A percentile compares a stretch with the other conserved stretches of the same genome.
phyloP scores from a whole-genome alignment of 495 filamentous ascomycete genomes.

The Venustampulla echinocandica region DNA sequence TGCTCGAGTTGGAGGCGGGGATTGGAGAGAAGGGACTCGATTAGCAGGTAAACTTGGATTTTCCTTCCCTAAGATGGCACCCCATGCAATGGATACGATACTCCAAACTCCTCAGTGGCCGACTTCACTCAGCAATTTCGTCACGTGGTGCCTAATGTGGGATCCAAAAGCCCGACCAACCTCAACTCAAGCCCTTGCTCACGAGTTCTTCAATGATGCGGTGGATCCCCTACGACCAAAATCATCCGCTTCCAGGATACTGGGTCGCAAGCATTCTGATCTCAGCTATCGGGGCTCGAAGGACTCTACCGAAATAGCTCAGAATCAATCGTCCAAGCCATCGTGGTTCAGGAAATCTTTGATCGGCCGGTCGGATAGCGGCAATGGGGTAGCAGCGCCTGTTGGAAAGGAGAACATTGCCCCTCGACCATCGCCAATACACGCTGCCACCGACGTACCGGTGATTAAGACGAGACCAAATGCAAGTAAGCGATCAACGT shows the following conservation, averaged over 20 bases:
- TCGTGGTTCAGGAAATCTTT: slow-evolving; percentile 96
- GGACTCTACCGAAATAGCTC: slow-evolving; percentile 52
- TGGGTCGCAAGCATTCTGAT: slow-evolving; percentile 83
- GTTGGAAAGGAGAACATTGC: slow-evolving; percentile 32
- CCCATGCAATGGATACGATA: slow-evolving; percentile 92
- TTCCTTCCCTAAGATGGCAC: slow-evolving; percentile 99
- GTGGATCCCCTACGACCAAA: slow-evolving; percentile 89
- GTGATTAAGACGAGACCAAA: slow-evolving; percentile 50
- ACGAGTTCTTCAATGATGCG: slow-evolving; percentile 95
- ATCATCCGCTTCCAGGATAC: slow-evolving; percentile 73
- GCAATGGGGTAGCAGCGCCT: slow-evolving; percentile 8
- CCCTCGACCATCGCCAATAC: slow-evolving; percentile 49
- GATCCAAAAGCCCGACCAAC: slow-evolving; percentile 91
- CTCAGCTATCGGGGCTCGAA: slow-evolving; percentile 54
- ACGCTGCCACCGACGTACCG: slow-evolving; percentile 46
- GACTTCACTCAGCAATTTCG: slow-evolving; percentile 74
- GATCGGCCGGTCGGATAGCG: slow-evolving; percentile 51
- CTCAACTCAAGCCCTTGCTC: slow-evolving; percentile 83
- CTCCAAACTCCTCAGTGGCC: slow-evolving; percentile 89
- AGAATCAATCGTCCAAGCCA: slow-evolving; percentile 63
- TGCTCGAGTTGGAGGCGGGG: slow-evolving; percentile 82
- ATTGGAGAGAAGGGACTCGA: slow-evolving; percentile 92
- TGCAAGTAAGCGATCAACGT: slow-evolving; percentile 71
- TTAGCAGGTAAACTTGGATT: slow-evolving; percentile 95
- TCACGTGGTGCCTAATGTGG: slow-evolving; percentile 99